Base-by-base conservation (phyloP, 352 stramenopile genomes). In the Globisporangium recalcitrans region DNA sequence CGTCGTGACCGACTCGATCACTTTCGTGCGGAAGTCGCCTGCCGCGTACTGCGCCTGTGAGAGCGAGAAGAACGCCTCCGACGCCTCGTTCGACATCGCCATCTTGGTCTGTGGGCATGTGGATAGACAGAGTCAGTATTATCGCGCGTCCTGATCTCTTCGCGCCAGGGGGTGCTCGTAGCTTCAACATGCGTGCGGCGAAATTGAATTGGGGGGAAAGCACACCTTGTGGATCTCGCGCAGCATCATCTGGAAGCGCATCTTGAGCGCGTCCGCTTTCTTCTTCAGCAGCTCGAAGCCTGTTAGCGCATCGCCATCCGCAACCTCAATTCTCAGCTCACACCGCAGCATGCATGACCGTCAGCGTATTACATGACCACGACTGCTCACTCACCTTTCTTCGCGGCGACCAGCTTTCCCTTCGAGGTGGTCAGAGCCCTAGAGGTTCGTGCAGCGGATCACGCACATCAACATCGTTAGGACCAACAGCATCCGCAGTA, bases 191-290 rank as follows among this genome's bases (percentile, higher is more conserved):
- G 47, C 10, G 22, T 24, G 47, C 10, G 21, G 46, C 29, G 10
- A 21, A 46, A 21, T 1, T 46, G 38, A 46, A 21, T 1, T 46
- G 38, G 19, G 38, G 38, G 38, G 11, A 46, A 46, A n/a, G 38
- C 38, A 22, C 11, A 90, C 80, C 81, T 94, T 90, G 55, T 94
- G 80, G 65, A 94, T 96, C 65, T 94, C 85, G 36, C 82, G 82
- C 44, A 96, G 69, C 77, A 96, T 91, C 54, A 80, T 74, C 64
- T 94, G 84, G 70, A 96, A 97, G n/a, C 93, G 79, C 65, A 97
- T 97, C 85, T 99, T 99, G 24, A 99, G 85, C 10, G 97, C 97
- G 70, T 99, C 97, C 1, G 97, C 96, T 78, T 99, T 99, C 84
- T 99, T 99, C 78, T 96, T 96, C 36, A 96, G 70, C 52, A 95